Percentiles rank a stretch among this genome's conserved stretches.
phyloP scores from a whole-genome alignment of 2,329 filamentous ascomycete species.

The Ophiostoma sp. region DNA sequence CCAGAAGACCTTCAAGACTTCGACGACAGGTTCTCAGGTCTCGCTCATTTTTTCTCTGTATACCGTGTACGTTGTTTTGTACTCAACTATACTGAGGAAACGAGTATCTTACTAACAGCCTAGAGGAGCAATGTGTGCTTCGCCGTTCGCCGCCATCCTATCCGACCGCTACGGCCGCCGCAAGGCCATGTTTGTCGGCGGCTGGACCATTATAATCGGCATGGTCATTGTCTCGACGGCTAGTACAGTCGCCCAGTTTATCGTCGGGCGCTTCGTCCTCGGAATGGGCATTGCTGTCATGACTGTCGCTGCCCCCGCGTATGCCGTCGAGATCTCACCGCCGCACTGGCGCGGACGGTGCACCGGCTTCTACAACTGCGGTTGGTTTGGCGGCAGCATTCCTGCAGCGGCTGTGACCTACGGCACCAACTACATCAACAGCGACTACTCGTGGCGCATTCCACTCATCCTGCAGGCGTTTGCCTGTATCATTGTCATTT shows the following conservation, averaged over 20 bases:
- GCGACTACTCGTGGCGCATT: constrained; percentile 45
- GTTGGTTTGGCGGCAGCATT: constrained; percentile 40
- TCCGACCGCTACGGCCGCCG: neutral
- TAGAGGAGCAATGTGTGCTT: neutral
- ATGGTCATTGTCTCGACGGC: neutral
- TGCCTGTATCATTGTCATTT: constrained; percentile 39
- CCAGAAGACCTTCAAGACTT: constrained; percentile 37
- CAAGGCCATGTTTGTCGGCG: neutral
- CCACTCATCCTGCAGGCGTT: constrained; percentile 45
- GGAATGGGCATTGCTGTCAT: neutral
- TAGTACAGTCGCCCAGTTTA: neutral
- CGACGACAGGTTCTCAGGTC: constrained; percentile 21
- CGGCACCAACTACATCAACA: constrained; percentile 41
- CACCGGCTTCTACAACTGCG: constrained; percentile 48
- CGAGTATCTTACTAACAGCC: neutral
- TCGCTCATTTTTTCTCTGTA: neutral
- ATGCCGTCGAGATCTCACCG: constrained; percentile 44
- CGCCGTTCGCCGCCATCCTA: neutral
- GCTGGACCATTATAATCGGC: neutral
- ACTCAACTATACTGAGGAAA: no score
- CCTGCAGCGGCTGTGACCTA: constrained; percentile 47
- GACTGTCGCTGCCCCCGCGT: constrained; percentile 35
- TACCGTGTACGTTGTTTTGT: neutral
- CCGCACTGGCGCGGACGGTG: constrained; percentile 48
- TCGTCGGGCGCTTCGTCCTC: neutral